These are phyloP conservation scores for Rhipidocladum racemiflorum DNA, from an alignment of 176 grass and related monocot species.

Conservation along the genomic window DNA sequence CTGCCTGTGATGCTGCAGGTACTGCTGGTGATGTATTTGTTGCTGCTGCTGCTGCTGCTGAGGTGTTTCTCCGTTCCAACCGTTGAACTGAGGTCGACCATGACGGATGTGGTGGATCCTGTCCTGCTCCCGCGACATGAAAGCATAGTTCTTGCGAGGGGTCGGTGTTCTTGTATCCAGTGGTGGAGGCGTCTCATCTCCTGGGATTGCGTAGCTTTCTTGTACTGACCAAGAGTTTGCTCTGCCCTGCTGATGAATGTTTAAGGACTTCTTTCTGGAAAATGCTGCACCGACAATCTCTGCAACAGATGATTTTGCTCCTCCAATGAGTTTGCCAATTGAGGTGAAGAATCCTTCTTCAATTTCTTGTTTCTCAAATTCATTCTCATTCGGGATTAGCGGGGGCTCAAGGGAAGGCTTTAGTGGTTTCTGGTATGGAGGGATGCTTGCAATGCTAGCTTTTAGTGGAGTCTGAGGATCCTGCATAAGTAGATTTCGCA, in stretches of 20 bases:
- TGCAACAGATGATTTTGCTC: slow-evolving; percentile 50
- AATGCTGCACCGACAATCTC: slow-evolving; percentile 50
- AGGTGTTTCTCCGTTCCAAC: slow-evolving; percentile 49
- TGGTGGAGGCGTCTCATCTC: slow-evolving; percentile 54
- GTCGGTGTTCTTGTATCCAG: slow-evolving; percentile 52
- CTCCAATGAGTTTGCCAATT: slow-evolving; percentile 49
- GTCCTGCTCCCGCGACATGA: slow-evolving; percentile 75
- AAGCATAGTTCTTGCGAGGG: slow-evolving; percentile 69
- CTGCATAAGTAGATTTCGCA: slow-evolving; percentile 32
- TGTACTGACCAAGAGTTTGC: slow-evolving; percentile 40
- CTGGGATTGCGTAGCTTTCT: slow-evolving; percentile 66
- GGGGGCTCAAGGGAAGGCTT: slow-evolving; percentile 49
- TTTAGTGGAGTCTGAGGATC: slow-evolving; percentile 44
- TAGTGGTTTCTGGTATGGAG: slow-evolving; percentile 57
- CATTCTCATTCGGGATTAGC: slow-evolving; percentile 56
- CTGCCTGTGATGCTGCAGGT: slow-evolving; percentile 68
- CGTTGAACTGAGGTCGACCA: slow-evolving; percentile 31
- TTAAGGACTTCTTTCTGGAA: slow-evolving; percentile 51
- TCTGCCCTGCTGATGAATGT: slow-evolving; percentile 38
- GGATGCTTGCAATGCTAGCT: slow-evolving; percentile 53
- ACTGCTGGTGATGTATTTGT: slow-evolving; percentile 65
- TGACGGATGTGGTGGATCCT: slow-evolving; percentile 84
- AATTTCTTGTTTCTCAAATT: slow-evolving; percentile 56
- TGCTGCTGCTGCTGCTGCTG: slow-evolving; percentile 36
- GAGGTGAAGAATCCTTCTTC: slow-evolving; percentile 64